Conservation (phyloP, 2,329 filamentous ascomycete species). For the Calonectria naviculata region DNA sequence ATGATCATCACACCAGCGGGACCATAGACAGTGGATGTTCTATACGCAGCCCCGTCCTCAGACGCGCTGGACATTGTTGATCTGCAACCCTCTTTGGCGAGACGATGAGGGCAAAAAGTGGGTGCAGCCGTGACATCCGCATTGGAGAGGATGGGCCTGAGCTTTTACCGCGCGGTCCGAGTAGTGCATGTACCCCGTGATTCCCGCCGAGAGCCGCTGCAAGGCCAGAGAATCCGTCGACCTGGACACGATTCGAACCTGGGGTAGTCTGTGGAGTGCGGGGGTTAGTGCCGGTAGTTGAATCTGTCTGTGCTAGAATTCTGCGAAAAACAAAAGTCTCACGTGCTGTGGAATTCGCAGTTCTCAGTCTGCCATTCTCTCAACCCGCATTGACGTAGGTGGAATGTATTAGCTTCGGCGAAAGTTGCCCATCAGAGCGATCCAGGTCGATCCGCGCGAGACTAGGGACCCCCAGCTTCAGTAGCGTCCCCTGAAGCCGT, state of each 20-base stretch:
- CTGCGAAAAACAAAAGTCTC: background rate
- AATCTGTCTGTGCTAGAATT: background rate
- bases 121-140: background rate
- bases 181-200: background rate
- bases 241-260: background rate
- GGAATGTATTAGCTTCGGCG: background rate
- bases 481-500: background rate
- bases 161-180: background rate
- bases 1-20: background rate
- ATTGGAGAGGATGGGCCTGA: background rate
- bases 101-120: background rate
- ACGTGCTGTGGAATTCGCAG: background rate
- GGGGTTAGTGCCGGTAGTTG: background rate
- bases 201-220: background rate
- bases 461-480: background rate
- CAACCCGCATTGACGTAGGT: background rate
- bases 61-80: background rate
- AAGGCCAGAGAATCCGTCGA: background rate
- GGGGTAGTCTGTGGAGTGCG: background rate
- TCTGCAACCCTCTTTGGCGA: background rate
- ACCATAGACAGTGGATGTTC: background rate
- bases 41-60: background rate
- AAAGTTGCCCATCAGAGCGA: background rate
- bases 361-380: background rate
- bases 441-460: background rate